phyloP scores from a whole-genome alignment of 805 yeast species.

The Candida ipomoeae region DNA sequence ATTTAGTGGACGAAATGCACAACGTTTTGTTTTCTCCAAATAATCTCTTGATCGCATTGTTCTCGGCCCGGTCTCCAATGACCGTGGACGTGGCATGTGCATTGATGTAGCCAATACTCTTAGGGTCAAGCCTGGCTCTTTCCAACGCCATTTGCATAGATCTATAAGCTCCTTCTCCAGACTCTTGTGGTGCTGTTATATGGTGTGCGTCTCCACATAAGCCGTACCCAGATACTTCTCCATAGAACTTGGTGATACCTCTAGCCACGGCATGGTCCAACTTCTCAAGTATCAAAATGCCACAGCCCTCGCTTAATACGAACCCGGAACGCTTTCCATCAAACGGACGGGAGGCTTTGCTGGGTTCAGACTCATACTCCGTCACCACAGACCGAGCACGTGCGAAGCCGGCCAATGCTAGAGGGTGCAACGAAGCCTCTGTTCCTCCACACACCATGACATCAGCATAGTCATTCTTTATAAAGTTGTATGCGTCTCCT shows the following conservation, averaged over 20 bases:
- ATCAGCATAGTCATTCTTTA: constrained; percentile 73
- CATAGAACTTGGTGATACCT: constrained; percentile 58
- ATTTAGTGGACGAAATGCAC: constrained; percentile 77
- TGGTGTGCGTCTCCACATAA: constrained; percentile 88
- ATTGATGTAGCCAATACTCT: constrained; percentile 69
- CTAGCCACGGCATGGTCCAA: constrained; percentile 69
- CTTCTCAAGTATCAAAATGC: constrained; percentile 71
- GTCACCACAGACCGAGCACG: constrained; percentile 79
- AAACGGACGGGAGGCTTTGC: constrained; percentile 78
- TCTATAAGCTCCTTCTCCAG: constrained; percentile 79
- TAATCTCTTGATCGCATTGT: constrained; percentile 60
- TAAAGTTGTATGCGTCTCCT: constrained; percentile 87
- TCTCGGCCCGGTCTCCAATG: constrained; percentile 87
- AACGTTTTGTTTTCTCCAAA: constrained; percentile 40
- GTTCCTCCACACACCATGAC: constrained; percentile 94
- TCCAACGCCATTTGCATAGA: constrained; percentile 77
- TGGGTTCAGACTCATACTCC: constrained; percentile 56
- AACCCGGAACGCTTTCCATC: constrained; percentile 78
- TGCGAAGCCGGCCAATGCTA: constrained; percentile 86
- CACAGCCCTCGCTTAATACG: constrained; percentile 92
- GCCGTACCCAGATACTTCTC: constrained; percentile 85
- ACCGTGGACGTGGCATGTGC: constrained; percentile 96
- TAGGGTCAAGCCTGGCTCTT: constrained; percentile 44
- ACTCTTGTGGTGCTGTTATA: constrained; percentile 82
- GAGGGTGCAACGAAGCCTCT: constrained; percentile 81